Base-by-base conservation (phyloP, 2,329 filamentous ascomycete genomes). In the Colletotrichum noveboracense region DNA sequence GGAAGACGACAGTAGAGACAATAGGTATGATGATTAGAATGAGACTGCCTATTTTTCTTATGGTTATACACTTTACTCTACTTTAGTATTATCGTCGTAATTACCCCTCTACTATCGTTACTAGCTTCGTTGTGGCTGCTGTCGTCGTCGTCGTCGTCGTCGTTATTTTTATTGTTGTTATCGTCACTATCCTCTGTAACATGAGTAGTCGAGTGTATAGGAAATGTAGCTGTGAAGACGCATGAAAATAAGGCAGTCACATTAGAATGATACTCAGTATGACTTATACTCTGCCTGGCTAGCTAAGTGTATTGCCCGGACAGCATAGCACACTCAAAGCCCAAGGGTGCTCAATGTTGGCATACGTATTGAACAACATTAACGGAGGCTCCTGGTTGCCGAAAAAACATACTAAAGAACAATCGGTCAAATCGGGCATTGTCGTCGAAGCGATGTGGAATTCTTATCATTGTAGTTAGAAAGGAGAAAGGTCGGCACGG, bases 211-310 rank as follows among this genome's bases (percentile, higher is more conserved):
- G 16, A 38, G 36, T 38, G 14, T 38, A 18, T 0, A 38, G 16
- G 4, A 38, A 3, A 38, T 9, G 9, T 3, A 38, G 36, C 36
- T 0, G 0, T 18, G 2, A 38, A 38, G 2, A 38, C 36, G 36
- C 16, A 18, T 38, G 16, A 38, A 18, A 38, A 18, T 2, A 18
- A 38, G 36, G 4, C 0, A 38, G 36, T 38, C 36, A 1, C 16
- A 18, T 38, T 5, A 48, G 9, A 12, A 0, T n/a, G 18, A n/a
- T 1, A 2, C 9, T n/a, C 0, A 7, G 18, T n/a, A 12, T 12
- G 3, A 48, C 18, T n/a, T 12, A 10, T 48, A n/a, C 38, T 18
- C 36, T 43, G 36, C 2, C 16, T 43, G 2, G 1, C 36, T 18
- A 38, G 36, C 36, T 38, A 38, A 9, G 4, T 18, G 36, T 18